phyloP scores from a whole-genome alignment of 208 protist species.

The Trypanosoma lewisi region DNA sequence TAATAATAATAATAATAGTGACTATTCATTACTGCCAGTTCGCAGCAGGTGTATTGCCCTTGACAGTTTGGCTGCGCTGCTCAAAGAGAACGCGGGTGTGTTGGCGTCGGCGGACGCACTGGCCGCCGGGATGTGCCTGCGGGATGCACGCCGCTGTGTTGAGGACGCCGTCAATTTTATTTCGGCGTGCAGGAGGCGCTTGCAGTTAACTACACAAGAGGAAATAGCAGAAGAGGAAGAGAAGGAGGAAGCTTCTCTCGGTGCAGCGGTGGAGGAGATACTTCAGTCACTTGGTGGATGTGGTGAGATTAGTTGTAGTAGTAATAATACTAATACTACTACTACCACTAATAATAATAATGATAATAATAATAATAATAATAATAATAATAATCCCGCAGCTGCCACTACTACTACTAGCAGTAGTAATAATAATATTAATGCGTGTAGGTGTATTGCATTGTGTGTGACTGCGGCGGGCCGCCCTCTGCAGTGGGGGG shows the following conservation, averaged over 20 bases:
- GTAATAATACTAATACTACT: not conserved
- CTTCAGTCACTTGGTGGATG: not conserved
- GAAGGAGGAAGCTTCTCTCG: not conserved
- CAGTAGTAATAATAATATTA: not conserved
- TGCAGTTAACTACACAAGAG: not conserved
- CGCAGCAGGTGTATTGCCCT: not conserved
- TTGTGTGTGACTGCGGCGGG: conserved; percentile 23
- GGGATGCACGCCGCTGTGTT: conserved; percentile 24
- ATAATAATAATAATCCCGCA: not conserved
- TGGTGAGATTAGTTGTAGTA: not conserved
- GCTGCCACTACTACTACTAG: not conserved
- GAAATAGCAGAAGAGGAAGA: not conserved
- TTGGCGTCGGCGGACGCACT: conserved; percentile 41
- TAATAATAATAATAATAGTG: too few relatives aligned
- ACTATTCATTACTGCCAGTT: not conserved
- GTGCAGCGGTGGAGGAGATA: conserved; percentile 6
- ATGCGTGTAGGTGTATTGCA: not conserved
- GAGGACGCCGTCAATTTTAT: conserved; percentile 20
- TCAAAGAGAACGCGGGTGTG: conserved; percentile 14
- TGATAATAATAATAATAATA: not conserved
- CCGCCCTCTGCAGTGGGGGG: conserved; percentile 22
- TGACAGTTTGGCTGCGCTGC: conserved; percentile 6
- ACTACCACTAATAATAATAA: not conserved
- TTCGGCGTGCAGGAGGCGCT: not conserved
- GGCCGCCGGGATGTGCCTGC: conserved; percentile 40